Conservation (phyloP, 768 basidiomycete species). For the Termitomyces sp. region DNA sequence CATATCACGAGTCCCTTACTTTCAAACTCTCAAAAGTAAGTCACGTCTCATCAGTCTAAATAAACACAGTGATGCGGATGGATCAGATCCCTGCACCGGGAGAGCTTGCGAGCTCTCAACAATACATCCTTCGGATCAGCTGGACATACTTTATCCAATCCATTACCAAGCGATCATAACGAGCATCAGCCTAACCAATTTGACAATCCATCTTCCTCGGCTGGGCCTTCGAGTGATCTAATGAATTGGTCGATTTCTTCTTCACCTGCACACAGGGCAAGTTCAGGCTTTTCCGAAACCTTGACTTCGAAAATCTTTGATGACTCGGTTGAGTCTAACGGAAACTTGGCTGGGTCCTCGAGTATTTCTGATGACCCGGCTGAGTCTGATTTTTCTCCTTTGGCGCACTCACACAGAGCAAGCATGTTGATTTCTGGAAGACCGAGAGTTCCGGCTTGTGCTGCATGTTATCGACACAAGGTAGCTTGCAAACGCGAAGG, state of each 20-base stretch:
- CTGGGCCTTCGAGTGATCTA: neutral
- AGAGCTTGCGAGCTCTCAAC: neutral
- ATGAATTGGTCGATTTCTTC: no score
- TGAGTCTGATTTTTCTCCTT: neutral
- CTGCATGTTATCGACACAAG: slow-evolving; percentile 2
- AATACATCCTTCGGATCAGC: no score
- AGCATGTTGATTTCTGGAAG: no score
- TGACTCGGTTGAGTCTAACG: neutral
- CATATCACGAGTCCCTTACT: neutral
- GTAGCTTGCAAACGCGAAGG: slow-evolving; percentile 3
- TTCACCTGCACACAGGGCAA: no score
- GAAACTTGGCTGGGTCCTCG: no score
- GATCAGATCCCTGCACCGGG: no score
- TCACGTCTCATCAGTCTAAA: neutral
- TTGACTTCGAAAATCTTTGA: neutral
- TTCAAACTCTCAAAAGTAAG: neutral
- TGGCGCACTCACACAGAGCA: no score
- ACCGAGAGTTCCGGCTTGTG: neutral
- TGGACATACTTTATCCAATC: no score
- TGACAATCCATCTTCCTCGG: no score
- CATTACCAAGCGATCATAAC: neutral
- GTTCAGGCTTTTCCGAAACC: no score
- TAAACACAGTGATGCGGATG: neutral
- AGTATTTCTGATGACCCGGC: neutral
- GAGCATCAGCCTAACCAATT: neutral